These are phyloP conservation scores for Vitis rotundifolia DNA, from an alignment of 164 flowering plant genomes.

Conservation along the genomic window DNA sequence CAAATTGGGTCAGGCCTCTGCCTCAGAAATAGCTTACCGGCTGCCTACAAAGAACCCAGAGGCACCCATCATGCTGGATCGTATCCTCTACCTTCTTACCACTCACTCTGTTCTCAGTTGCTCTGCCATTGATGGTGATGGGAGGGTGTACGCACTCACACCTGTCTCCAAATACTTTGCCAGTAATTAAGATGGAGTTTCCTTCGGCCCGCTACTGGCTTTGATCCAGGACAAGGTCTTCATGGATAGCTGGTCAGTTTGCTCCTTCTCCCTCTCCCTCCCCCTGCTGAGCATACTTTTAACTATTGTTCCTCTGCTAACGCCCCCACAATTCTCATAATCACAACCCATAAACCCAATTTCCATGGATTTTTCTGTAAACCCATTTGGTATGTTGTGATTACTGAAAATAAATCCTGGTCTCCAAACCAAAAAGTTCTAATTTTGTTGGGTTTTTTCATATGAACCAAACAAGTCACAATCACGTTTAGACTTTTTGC, in stretches of 20 bases:
- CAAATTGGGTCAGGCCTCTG: slow-evolving; percentile 16
- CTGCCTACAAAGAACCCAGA: slow-evolving; percentile 15
- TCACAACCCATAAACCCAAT: too few relatives aligned
- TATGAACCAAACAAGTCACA: too few relatives aligned
- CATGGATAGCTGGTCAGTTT: slow-evolving; percentile 34
- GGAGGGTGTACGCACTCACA: slow-evolving; percentile 14
- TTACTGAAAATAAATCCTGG: too few relatives aligned
- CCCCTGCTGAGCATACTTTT: background rate
- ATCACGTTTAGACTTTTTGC: too few relatives aligned
- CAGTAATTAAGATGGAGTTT: slow-evolving; percentile 19
- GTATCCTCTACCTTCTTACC: slow-evolving; percentile 19
- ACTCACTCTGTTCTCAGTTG: slow-evolving; percentile 25
- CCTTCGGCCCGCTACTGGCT: slow-evolving; percentile 14
- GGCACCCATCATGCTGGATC: slow-evolving; percentile 25
- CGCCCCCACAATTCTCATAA: too few relatives aligned
- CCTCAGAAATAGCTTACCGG: slow-evolving; percentile 15
- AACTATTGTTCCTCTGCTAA: background rate
- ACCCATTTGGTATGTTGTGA: too few relatives aligned
- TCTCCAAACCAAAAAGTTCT: background rate
- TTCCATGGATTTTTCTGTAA: too few relatives aligned
- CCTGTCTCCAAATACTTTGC: slow-evolving; percentile 23
- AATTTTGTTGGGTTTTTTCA: background rate
- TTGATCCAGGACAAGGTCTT: slow-evolving; percentile 27
- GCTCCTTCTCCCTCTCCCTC: background rate
- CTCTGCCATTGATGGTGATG: background rate